These are phyloP conservation scores for Colletotrichum endophyticum DNA, from an alignment of 2,329 filamentous ascomycete species.

Conservation along the genomic window DNA sequence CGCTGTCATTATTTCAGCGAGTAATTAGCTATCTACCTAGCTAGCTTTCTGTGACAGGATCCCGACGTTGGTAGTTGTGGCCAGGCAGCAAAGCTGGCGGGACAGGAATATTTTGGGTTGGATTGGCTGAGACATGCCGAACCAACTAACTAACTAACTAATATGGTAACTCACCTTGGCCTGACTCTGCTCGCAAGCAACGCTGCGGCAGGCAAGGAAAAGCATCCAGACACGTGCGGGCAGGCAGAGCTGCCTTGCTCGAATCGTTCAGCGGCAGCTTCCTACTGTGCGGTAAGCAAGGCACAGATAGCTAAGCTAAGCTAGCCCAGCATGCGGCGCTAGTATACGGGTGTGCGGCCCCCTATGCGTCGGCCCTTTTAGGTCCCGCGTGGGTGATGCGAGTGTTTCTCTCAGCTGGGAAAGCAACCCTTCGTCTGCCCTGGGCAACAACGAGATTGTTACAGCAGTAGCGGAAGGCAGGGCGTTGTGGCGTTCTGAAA, in stretches of 20 bases:
- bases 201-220: not conserved
- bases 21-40: not conserved
- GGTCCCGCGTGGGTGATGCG: not conserved
- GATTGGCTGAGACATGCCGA: not conserved
- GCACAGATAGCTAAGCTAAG: not conserved
- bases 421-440: not conserved
- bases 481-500: not conserved
- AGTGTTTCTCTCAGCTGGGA: not conserved
- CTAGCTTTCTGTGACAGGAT: not conserved
- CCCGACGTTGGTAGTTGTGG: not conserved
- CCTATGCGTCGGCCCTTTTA: not conserved
- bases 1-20: not conserved
- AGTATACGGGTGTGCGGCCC: not conserved
- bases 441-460: not conserved
- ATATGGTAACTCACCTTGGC: too few species aligned
- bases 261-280: not conserved
- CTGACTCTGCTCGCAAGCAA: not conserved
- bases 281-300: not conserved
- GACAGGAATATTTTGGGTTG: not conserved
- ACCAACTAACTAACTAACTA: not conserved
- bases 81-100: not conserved
- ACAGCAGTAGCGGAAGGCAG: not conserved
- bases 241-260: not conserved
- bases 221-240: not conserved
- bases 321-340: not conserved